phyloP scores from a whole-genome alignment of 768 basidiomycete species.

The Galerina marginata region DNA sequence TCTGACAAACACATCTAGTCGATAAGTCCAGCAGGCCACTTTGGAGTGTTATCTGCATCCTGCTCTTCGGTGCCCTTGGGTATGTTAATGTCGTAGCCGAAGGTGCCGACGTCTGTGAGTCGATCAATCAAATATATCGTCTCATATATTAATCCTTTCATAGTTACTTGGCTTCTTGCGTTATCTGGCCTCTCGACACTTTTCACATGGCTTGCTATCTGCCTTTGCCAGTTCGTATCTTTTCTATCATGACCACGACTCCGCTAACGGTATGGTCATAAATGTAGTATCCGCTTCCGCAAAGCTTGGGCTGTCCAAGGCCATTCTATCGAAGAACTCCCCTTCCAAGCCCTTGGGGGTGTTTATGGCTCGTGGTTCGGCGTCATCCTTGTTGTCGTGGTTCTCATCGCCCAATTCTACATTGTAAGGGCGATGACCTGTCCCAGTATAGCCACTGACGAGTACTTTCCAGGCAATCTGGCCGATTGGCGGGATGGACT shows the following conservation, averaged over 20 bases:
- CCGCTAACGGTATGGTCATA: neutral
- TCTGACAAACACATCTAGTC: conserved; percentile 18
- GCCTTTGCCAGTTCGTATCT: conserved; percentile 47
- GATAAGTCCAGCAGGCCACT: conserved; percentile 53
- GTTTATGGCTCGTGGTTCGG: conserved; percentile 53
- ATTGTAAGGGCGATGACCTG: conserved; percentile 31
- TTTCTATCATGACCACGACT: neutral
- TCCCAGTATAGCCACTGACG: neutral
- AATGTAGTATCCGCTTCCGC: conserved; percentile 47
- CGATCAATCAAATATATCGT: neutral
- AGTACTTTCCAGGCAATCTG: conserved; percentile 38
- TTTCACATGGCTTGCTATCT: conserved; percentile 52
- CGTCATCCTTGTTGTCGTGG: conserved; percentile 43
- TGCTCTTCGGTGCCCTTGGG: conserved; percentile 44
- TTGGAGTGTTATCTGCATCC: conserved; percentile 42
- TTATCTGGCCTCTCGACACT: conserved; percentile 52
- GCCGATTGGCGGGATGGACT: conserved; percentile 43
- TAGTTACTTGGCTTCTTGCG: conserved; percentile 43
- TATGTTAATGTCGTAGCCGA: conserved; percentile 43
- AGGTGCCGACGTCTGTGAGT: conserved; percentile 47
- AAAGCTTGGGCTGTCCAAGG: conserved; percentile 49
- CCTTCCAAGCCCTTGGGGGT: conserved; percentile 49
- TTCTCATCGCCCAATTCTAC: conserved; percentile 53
- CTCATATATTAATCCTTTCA: no score
- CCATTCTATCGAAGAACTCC: conserved; percentile 50